Conservation (phyloP, 768 basidiomycete species). For the Neoboletus magnificus region DNA sequence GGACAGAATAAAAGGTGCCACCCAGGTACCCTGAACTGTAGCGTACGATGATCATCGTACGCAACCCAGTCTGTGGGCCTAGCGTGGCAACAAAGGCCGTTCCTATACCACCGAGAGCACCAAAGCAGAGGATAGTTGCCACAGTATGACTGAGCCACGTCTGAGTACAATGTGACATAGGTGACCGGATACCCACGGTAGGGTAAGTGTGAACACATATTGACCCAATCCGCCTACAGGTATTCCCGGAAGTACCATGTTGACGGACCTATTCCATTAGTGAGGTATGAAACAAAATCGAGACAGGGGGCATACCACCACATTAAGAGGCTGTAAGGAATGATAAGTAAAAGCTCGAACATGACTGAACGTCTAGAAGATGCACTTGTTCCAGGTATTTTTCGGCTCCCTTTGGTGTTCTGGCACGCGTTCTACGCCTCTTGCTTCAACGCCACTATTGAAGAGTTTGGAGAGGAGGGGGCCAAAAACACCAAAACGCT, state of each 20-base stretch:
- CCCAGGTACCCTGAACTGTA: slow-evolving; percentile 50
- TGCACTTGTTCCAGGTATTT: slow-evolving; percentile 44
- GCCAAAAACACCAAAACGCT: slow-evolving; percentile 30
- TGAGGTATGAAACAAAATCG: neutral
- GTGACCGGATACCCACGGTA: slow-evolving; percentile 33
- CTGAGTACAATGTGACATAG: neutral
- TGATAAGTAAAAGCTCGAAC: neutral
- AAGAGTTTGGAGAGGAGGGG: slow-evolving; percentile 40
- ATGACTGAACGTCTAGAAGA: slow-evolving; percentile 1
- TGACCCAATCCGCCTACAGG: slow-evolving; percentile 51
- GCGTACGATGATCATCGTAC: slow-evolving; percentile 52
- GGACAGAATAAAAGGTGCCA: slow-evolving; percentile 45
- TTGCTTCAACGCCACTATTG: slow-evolving; percentile 48
- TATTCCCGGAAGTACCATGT: slow-evolving; percentile 45
- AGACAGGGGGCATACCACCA: slow-evolving; percentile 36
- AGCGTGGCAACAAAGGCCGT: slow-evolving; percentile 53
- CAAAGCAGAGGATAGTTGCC: slow-evolving; percentile 45
- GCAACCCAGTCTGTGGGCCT: slow-evolving; percentile 50
- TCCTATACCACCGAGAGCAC: slow-evolving; percentile 39
- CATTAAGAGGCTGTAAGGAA: slow-evolving; percentile 37
- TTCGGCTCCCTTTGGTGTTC: slow-evolving; percentile 46
- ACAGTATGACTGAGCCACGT: slow-evolving; percentile 36
- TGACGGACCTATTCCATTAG: slow-evolving; percentile 39
- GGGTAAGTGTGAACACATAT: slow-evolving; percentile 46
- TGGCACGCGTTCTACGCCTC: slow-evolving; percentile 53